Base-by-base conservation (phyloP, 805 yeast species). In the Pichia heedii region DNA sequence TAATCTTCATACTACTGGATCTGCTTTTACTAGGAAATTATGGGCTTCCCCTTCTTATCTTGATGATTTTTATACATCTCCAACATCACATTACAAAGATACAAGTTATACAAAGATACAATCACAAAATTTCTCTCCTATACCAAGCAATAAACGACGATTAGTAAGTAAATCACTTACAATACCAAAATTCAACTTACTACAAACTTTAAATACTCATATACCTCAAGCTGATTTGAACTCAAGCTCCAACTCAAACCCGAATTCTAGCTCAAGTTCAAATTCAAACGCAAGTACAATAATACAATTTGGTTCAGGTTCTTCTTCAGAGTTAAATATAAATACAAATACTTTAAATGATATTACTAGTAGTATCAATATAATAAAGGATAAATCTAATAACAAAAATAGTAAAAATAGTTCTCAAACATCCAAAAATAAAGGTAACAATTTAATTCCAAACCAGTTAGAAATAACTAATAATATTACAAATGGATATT, bases 31-130 rank as follows among this genome's bases (percentile, higher is more conserved):
- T 56, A 71, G 69, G 50, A 76, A 71, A 53, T 62, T 76, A 37
- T 78, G 84, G 82, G 72, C 76, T 52, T 77, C 84, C 19, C 85
- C 85, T 13, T 70, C 79, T 2, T 77, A 76, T 53, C 63, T 79
- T 44, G 85, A 80, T 46, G 86, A 80, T 52, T 80, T 80, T 54
- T 77, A 79, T 51, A 72, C 77, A 34, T 75, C 81, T 20, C 76
- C 77, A 42, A 61, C 50, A 26, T 49, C 51, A 7, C 9, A 27
- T 27, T 12, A 27, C 6, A 8, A 11, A 12, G 15, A 27, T 12
- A 45, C 40, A 13, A 22, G 16, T 26, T 30, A n/a, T 22, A 21
- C 2, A 3, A 35, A 35, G 15, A 21, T 22, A 9, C 19, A 35
- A 1, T 22, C 10, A 12, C 18, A 16, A 16, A 32, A 32, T 32